Evolutionary conservation across 441 rosid genomes (phyloP), one percentile per base, ranked within the genome.

Genomic region (Brassica balearica): DNA sequence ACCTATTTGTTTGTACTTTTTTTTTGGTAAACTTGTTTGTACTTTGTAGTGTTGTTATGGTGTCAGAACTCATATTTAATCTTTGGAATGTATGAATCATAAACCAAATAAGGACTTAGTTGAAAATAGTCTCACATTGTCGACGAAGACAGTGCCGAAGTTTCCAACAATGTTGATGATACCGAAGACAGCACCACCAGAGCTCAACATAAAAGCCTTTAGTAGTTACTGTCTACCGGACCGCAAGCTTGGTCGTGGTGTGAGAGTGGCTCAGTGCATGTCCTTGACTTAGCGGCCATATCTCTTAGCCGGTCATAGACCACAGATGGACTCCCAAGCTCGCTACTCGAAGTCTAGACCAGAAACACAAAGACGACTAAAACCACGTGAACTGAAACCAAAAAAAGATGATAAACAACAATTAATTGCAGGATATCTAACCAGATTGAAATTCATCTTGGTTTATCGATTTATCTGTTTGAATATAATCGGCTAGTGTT

Each of bases 131-230:
- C 95, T 85, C 70, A 95, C 98, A 43, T 95, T 95, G 84, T 95
- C 99, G 4, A 91, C 96, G 56, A 93, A 95, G 81, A 95, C 92
- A 0, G 97, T 90, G 83, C 98, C 98, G 2, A 93, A 95, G 83
- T 93, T 93, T 23, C 99, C 98, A 2, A 89, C 93, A 22, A 95
- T 86, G 82, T 93, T 95, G 75, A 93, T 93, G 23, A 93, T 87
- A 71, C 99, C 99, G 3, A 93, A 95, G 68, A 91, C 87, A 51
- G 92, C 88, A 20, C 99, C 99, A 6, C 98, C 99, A 0, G 99
- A 93, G 76, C 99, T 95, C 82, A 91, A 66, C 95, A 93, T 91
- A 90, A 69, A 97, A 91, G 20, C 98, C 99, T 43, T 32, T 84
- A 17, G 82, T 83, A 86, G 82, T 93, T 95, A 34, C 98, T 98